Conservation (phyloP, 352 stramenopile species). For the Globisporangium emineosum region DNA sequence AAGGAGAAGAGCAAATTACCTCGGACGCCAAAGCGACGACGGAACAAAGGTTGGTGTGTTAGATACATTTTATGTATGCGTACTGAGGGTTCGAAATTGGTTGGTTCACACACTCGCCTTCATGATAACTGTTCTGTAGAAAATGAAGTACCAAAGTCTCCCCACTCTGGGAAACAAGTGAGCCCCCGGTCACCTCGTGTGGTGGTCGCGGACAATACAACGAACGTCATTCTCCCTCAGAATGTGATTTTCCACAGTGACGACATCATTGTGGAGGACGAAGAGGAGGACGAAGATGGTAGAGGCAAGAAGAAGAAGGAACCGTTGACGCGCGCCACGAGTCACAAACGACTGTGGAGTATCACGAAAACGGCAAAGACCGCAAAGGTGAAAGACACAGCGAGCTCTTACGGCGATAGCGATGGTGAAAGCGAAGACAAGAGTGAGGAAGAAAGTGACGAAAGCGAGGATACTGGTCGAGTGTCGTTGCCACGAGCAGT, state of each 20-base stretch:
- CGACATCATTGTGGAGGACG: conserved; percentile 18
- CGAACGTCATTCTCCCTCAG: conserved; percentile 7
- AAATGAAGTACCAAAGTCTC: background rate
- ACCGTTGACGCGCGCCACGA: background rate
- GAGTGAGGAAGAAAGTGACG: conserved; percentile 3
- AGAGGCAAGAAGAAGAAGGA: background rate
- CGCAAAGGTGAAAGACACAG: background rate
- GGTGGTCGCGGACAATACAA: background rate
- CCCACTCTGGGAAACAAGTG: background rate
- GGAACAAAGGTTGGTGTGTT: background rate
- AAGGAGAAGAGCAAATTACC: background rate
- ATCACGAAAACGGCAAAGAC: background rate
- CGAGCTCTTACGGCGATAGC: background rate
- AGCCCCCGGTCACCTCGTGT: background rate
- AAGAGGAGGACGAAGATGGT: conserved; percentile 9
- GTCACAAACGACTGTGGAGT: background rate
- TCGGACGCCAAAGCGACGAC: background rate
- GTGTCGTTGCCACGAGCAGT: background rate
- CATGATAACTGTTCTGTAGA: background rate
- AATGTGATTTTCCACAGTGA: conserved; percentile 19
- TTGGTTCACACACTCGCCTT: background rate
- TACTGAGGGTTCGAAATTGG: background rate
- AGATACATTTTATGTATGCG: too few relatives aligned
- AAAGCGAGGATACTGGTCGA: background rate
- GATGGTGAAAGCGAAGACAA: conserved; percentile 6